phyloP scores from a whole-genome alignment of 140 eudicot genomes.

The Anethum foeniculum region DNA sequence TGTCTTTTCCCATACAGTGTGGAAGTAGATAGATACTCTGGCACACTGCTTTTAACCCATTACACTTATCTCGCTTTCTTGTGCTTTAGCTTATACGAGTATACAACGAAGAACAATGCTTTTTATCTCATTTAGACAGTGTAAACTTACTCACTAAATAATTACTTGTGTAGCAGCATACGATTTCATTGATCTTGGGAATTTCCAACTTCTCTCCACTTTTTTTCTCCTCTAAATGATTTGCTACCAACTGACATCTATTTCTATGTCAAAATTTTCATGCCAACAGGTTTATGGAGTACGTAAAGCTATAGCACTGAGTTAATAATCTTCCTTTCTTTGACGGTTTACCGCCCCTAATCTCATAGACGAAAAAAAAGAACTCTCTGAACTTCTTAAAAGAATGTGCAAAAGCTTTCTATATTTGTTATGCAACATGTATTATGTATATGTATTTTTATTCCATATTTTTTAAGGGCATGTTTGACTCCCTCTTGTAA shows the following conservation, averaged over 20 bases:
- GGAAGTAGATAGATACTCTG: constrained; percentile 16
- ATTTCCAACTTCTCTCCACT: neutral
- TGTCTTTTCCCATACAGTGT: neutral
- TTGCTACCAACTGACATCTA: neutral
- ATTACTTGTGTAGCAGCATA: neutral
- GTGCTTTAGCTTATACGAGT: neutral
- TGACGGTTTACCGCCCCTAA: too few species aligned
- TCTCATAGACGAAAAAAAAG: too few species aligned
- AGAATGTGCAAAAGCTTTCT: too few species aligned
- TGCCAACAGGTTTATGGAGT: neutral
- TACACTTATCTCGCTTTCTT: constrained; percentile 11
- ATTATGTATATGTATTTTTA: too few species aligned
- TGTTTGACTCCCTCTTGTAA: too few species aligned
- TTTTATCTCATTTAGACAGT: too few species aligned
- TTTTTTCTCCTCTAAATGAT: neutral
- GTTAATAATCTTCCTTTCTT: neutral
- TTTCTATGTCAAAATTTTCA: neutral
- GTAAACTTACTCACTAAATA: too few species aligned
- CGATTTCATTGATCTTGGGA: neutral
- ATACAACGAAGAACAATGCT: too few species aligned
- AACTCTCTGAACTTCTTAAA: too few species aligned
- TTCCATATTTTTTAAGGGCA: too few species aligned
- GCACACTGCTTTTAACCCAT: constrained; percentile 12
- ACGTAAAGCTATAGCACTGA: neutral
- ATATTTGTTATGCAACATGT: too few species aligned